These are phyloP conservation scores for Botrytis fragariae DNA, from an alignment of 2,329 filamentous ascomycete genomes.

Conservation along the genomic window DNA sequence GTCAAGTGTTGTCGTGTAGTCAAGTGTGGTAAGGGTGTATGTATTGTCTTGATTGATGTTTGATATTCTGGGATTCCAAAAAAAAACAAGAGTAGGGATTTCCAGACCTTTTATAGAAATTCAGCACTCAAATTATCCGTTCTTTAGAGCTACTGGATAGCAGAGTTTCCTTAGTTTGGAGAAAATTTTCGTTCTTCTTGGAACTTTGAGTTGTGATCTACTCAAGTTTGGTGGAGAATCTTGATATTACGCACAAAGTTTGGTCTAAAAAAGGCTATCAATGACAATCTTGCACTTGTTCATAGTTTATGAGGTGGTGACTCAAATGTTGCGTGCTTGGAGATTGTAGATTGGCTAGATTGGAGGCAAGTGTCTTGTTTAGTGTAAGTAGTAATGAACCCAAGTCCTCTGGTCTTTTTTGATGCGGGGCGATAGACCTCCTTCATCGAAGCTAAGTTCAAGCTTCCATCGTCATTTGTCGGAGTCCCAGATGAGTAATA, in stretches of 20 bases:
- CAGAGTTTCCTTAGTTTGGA: neutral
- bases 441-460: neutral
- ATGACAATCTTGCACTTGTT: neutral
- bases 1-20: neutral
- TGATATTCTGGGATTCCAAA: neutral
- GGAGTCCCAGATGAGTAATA: neutral
- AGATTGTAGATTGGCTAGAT: neutral
- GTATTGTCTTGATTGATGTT: neutral
- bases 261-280: neutral
- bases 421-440: neutral
- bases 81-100: neutral
- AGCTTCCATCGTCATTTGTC: neutral
- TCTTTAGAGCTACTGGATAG: neutral
- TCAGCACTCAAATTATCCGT: accelerated
- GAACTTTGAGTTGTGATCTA: neutral
- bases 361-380: neutral
- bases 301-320: neutral
- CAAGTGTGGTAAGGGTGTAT: neutral
- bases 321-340: neutral
- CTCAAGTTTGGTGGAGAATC: neutral
- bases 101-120: neutral
- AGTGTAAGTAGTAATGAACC: neutral
- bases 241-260: neutral
- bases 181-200: neutral
- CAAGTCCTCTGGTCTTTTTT: neutral